Base-by-base conservation (phyloP, 306 rosid species). In the Rosa lucieae region DNA sequence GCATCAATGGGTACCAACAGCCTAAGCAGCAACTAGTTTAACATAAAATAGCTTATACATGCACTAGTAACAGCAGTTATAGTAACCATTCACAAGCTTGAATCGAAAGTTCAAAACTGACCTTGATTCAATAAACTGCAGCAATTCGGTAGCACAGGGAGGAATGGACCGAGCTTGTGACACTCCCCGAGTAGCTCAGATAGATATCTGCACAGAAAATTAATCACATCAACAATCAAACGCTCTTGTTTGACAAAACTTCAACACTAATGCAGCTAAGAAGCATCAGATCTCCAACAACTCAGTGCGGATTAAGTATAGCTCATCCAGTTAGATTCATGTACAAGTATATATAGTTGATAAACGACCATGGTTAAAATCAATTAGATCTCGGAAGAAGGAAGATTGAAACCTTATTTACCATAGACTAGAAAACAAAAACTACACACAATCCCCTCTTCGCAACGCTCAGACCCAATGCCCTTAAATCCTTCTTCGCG, bases 41-140 rank as follows among this genome's bases (percentile, higher is more conserved):
- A 26, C 35, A 32, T 32, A 32, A 32, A 32, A 32, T 32, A 32
- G 35, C 35, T 32, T 32, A 32, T 32, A 32, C 35, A 48, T 82
- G 63, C 62, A 62, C 29, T 12, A 10, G 4, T 63, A 49, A 42
- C 80, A 68, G 70, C 79, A 80, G 78, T 79, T 79, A 62, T 72
- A 73, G 58, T 26, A 58, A 32, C 13, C 67, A 77, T 29, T 29
- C 43, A 43, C 17, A 62, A 62, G 47, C 59, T 61, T 32, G 35
- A 44, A 75, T 46, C 20, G 51, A 10, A 20, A 81, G 69, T 70
- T 78, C 7, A 29, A 82, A 88, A 63, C 91, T 84, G 72, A 95
- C 99, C 99, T 89, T 93, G 96, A 96, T 83, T 95, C 79, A 96
- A 67, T 87, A 96, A 88, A 80, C 95, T 86, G 79, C 59, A 87